Base-by-base conservation (phyloP, 2,329 filamentous ascomycete genomes). In the Clonostachys rosea region DNA sequence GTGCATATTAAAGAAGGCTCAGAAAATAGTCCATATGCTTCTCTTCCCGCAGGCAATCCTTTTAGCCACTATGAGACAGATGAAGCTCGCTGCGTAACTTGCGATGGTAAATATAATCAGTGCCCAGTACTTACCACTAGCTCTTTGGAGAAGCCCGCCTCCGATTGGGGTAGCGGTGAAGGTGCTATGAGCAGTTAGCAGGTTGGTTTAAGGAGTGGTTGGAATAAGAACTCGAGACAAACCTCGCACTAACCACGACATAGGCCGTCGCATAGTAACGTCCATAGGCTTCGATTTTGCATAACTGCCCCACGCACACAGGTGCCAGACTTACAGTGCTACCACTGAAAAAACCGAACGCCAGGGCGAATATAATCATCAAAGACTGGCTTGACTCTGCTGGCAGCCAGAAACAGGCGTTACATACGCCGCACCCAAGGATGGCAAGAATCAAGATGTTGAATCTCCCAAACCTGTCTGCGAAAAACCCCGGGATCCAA, bases 401-500 rank as follows among this genome's bases (percentile, higher is more conserved):
- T 4, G 66, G 83, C 8, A 89, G 71, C 86, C 85, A 89, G 13
- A 86, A 61, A 8, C 75, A 82, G 7, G 85, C 76, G 6, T 85
- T 66, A 36, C 68, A 67, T 36, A 68, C 60, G 20, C 86, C 70
- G 24, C 50, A 51, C 8, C 54, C 33, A 2, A 69, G 59, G 5
- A 83, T 69, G 0, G 81, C 78, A 13, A 75, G 61, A 37, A 88
- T 76, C 66, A 87, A 79, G 36, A 76, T 77, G 55, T 83, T 81
- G 8, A 84, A 53, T 0, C 76, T 70, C 1, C 80, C 80, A 40
- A 69, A 66, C 48, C 70, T 72, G 53, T 84, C 79, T 3, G 76
- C 78, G 34, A 83, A 52, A 44, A 78, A 66, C 30, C 78, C 79
- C 0, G 80, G 78, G 4, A 76, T 57, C 49, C 81, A 71, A 33